Base-by-base conservation (phyloP, 306 rosid genomes). In the Gleditsia sinensis region DNA sequence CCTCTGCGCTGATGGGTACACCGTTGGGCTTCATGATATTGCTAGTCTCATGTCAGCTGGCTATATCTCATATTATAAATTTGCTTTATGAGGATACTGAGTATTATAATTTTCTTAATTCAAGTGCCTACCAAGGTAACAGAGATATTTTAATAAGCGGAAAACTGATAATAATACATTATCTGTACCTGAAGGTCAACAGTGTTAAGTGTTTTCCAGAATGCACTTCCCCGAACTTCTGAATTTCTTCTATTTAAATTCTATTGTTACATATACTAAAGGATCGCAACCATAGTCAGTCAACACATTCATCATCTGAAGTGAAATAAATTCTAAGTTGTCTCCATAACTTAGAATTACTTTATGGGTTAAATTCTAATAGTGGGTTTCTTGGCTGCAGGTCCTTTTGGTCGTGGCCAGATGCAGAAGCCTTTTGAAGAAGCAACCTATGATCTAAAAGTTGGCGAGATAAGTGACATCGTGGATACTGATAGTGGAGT, bases 401-500 rank as follows among this genome's bases (percentile, higher is more conserved):
- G 98, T 75, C 81, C 92, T 75, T 94, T 94, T 62, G 98, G 96
- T 56, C 96, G 95, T 46, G 97, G 96, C 55, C 99, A 92, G 87
- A 94, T 94, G 99, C 96, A 94, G 87, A 94, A 92, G 82, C 93
- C 99, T 39, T 94, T 94, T 58, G 99, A 94, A 80, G 96, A 94
- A 61, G 92, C 94, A 51, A 78, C 97, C 56, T 88, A 5, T 82
- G 88, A 75, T 28, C 96, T 94, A 61, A 84, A 91, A 82, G 87
- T 94, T 61, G 97, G 98, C 40, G 97, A 91, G 75, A 53, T 91
- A 34, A 94, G 98, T 45, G 96, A 88, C 57, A 89, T 91, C 77
- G 92, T 94, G 83, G 97, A 94, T 45, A 94, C 97, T 13, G 98
- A 94, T 19, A 94, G 99, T 30, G 97, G 99, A 51, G 96, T 83